phyloP scores from a whole-genome alignment of 352 stramenopile species.

The Peronospora farinosa region DNA sequence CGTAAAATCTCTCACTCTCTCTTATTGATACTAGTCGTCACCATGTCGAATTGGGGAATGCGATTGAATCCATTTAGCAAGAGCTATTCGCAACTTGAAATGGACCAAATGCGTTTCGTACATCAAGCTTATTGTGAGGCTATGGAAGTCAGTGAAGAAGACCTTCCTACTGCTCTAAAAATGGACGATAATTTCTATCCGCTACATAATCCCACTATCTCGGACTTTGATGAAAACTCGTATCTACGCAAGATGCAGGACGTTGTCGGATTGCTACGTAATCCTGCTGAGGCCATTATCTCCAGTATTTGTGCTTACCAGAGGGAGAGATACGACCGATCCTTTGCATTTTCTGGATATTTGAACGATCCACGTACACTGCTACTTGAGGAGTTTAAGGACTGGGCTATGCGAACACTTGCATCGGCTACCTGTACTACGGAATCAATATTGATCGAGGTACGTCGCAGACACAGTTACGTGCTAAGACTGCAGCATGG shows the following conservation, averaged over 20 bases:
- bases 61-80: slow-evolving; percentile 74
- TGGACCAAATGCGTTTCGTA: slow-evolving; percentile 81
- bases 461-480: slow-evolving; percentile 68
- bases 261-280: slow-evolving; percentile 68
- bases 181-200: slow-evolving; percentile 84
- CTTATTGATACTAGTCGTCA: neutral
- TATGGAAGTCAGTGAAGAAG: slow-evolving; percentile 77
- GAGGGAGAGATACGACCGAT: slow-evolving; percentile 64
- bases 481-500: slow-evolving; percentile 72
- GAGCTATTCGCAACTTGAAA: slow-evolving; percentile 81
- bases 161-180: slow-evolving; percentile 75
- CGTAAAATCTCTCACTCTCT: neutral
- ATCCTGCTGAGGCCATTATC: slow-evolving; percentile 81
- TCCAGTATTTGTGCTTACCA: slow-evolving; percentile 83
- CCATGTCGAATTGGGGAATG: slow-evolving; percentile 79
- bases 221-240: slow-evolving; percentile 83
- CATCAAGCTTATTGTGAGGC: slow-evolving; percentile 82
- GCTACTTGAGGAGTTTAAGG: slow-evolving; percentile 82
- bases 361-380: slow-evolving; percentile 77
- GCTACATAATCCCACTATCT: slow-evolving; percentile 61
- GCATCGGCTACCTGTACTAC: slow-evolving; percentile 68
- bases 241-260: slow-evolving; percentile 87
- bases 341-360: slow-evolving; percentile 73
- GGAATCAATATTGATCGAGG: slow-evolving; percentile 69
- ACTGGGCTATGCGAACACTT: slow-evolving; percentile 79